A percentile compares a stretch with the other conserved stretches of the same genome.
phyloP scores from a whole-genome alignment of 352 stramenopile genomes.

The Globisporangium nunn region DNA sequence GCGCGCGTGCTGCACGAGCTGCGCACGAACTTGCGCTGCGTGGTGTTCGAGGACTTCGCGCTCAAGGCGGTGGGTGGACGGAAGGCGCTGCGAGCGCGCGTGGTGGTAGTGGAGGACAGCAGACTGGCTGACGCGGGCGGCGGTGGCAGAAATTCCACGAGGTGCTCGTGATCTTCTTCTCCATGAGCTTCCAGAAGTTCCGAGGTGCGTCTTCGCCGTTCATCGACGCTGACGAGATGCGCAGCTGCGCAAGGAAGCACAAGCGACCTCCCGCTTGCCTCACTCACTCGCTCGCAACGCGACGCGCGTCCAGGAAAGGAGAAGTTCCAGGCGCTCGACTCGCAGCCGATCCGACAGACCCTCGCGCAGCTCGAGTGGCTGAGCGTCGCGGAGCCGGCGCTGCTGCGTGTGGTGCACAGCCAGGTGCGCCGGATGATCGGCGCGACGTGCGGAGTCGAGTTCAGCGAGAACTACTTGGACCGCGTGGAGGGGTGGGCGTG shows the following conservation, averaged over 20 bases:
- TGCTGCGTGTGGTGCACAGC: slow-evolving; percentile 42
- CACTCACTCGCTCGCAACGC: no score
- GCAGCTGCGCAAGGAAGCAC: no score
- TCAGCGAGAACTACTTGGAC: slow-evolving; percentile 32
- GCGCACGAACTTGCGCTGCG: slow-evolving; percentile 31
- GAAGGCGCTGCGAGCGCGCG: no score
- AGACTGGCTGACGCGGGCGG: neutral
- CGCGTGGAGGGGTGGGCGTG: slow-evolving; percentile 46
- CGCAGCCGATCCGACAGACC: slow-evolving; percentile 34
- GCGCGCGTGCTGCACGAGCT: slow-evolving; percentile 41
- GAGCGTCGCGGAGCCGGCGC: slow-evolving; percentile 36
- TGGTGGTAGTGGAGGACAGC: neutral
- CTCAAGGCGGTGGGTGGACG: slow-evolving; percentile 13
- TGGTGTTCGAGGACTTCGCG: slow-evolving; percentile 44
- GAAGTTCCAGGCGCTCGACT: slow-evolving; percentile 46
- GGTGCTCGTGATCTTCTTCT: slow-evolving; percentile 59
- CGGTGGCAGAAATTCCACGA: slow-evolving; percentile 41
- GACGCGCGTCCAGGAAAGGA: slow-evolving; percentile 19
- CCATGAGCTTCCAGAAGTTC: slow-evolving; percentile 69
- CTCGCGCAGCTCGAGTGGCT: slow-evolving; percentile 58
- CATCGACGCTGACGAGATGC: neutral
- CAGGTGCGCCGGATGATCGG: slow-evolving; percentile 49
- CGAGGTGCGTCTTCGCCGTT: slow-evolving; percentile 3
- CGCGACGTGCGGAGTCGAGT: slow-evolving; percentile 42
- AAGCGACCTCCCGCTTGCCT: neutral